Percentiles rank a stretch among this genome's conserved stretches.
Conservation (phyloP, 805 yeast species). For the Sugiyamaella boreocaroliniensis region DNA sequence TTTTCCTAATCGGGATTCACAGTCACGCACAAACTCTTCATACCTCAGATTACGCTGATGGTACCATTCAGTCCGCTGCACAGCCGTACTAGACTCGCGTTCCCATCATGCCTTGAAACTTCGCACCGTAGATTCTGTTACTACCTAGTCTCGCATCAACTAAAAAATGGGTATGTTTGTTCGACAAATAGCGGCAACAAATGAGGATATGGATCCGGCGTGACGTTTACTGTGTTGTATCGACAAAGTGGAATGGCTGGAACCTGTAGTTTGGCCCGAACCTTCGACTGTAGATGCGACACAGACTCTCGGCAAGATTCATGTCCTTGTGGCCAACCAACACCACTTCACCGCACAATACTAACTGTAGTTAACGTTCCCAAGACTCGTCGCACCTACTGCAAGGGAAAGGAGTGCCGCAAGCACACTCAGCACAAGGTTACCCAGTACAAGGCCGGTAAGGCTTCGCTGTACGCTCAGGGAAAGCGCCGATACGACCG, state of each 20-base stretch:
- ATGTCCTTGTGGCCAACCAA: background rate
- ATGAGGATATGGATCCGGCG: background rate
- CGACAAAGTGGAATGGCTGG: background rate
- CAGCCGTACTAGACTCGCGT: background rate
- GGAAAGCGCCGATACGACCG: constrained; percentile 99
- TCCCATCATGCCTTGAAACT: background rate
- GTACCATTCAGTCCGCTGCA: background rate
- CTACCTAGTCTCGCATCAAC: background rate
- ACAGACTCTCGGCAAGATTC: background rate
- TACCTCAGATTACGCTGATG: background rate
- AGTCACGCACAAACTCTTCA: background rate
- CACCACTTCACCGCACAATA: background rate
- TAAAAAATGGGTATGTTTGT: background rate
- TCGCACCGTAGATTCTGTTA: background rate
- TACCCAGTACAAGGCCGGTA: constrained; percentile 99
- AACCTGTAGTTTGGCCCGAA: background rate
- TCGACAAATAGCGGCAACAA: background rate
- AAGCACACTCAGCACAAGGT: constrained; percentile 99
- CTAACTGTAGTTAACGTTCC: constrained; percentile 88
- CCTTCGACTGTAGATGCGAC: background rate
- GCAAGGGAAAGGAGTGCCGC: constrained; percentile 98
- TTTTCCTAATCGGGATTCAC: background rate
- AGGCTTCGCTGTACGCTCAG: constrained; percentile 98
- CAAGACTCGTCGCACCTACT: constrained; percentile 99
- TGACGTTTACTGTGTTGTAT: background rate